Percentiles rank a stretch among this genome's conserved stretches.
These are phyloP conservation scores for Coemansia sp. DNA, from an alignment of 192 early-diverging fungal species.

Conservation along the genomic window DNA sequence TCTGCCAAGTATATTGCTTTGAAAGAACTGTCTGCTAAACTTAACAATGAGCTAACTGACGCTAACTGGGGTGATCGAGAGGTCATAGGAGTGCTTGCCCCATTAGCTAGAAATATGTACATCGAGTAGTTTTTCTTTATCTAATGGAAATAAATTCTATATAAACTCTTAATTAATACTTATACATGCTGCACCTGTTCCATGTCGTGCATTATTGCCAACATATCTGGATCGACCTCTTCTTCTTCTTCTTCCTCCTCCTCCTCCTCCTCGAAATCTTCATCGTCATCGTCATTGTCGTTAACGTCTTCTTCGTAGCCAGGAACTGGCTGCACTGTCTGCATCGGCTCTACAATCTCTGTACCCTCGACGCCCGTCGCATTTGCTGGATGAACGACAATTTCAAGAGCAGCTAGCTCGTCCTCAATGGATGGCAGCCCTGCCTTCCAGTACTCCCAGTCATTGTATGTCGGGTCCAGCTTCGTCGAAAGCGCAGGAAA, in stretches of 20 bases:
- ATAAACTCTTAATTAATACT: neutral
- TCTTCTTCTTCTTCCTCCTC: slow-evolving; percentile 38
- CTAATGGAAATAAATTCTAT: neutral
- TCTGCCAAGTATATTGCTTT: no score
- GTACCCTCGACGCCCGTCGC: neutral
- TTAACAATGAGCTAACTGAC: no score
- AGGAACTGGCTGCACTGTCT: neutral
- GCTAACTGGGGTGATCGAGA: no score
- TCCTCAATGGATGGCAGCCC: slow-evolving; percentile 35
- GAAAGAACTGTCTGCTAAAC: no score
- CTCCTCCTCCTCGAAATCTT: slow-evolving; percentile 25
- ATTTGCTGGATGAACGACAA: neutral
- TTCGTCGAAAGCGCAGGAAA: slow-evolving; percentile 74
- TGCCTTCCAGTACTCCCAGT: slow-evolving; percentile 82
- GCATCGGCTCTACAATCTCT: neutral
- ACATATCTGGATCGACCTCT: slow-evolving; percentile 39
- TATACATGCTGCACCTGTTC: slow-evolving; percentile 35
- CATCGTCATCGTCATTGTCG: slow-evolving; percentile 6
- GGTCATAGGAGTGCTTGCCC: no score
- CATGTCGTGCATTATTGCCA: slow-evolving; percentile 54
- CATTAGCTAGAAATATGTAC: no score
- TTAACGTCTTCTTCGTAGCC: slow-evolving; percentile 8
- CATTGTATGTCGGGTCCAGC: slow-evolving; percentile 73
- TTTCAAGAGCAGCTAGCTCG: slow-evolving; percentile 41
- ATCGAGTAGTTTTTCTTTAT: no score